Base-by-base conservation (phyloP, 768 basidiomycete species). In the Paxillus rubicundulus region DNA sequence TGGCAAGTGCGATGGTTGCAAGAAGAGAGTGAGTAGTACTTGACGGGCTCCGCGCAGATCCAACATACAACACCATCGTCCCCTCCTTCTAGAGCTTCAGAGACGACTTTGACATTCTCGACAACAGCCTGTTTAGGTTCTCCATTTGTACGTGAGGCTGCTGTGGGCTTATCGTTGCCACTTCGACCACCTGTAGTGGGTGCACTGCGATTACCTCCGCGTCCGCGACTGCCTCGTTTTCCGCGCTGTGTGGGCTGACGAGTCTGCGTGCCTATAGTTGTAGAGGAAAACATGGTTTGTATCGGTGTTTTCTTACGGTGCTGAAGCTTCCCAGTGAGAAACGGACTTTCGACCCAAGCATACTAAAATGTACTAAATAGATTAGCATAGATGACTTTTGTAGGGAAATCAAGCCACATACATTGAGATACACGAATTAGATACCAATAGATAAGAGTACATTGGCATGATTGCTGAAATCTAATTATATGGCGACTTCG, bases 1-100 rank as follows among this genome's bases (percentile, higher is more conserved):
- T 97, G 94, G 75, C 96, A 98, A 3, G 92, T 98, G 47, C 90
- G 77, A 65, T 99, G 96, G 66, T 92, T 92, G 72, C 96, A 99
- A 49, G 87, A 82, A 16, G 94, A 87, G 28, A 97, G 72, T 6
- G 91, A 82, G 68, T 86, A 93, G 65, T 92, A 96, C 64, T 89
- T 93, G 70, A 96, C 85, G 4, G 87, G 86, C 62, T 98, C 93
- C 1, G 94, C 94, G 64, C 96, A 97, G 70, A 98, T 98, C 82
- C 85, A 96, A 72, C 96, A 98, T 10, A 86, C 67, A 45, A 68
- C 70, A 27, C 58, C 63, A 16, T 82, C 79, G 12, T 73, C 69
- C 6, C 59, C 57, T 18, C 68, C 66, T 6, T 66, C 21, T 4
- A n/a, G 5, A 5, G 37, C 38, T 12, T 51, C 58, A 4, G 47